Percentiles rank a stretch among this genome's conserved stretches.
Conservation (phyloP, 2,329 filamentous ascomycete genomes). For the Aspergillus quadrilineatus region DNA sequence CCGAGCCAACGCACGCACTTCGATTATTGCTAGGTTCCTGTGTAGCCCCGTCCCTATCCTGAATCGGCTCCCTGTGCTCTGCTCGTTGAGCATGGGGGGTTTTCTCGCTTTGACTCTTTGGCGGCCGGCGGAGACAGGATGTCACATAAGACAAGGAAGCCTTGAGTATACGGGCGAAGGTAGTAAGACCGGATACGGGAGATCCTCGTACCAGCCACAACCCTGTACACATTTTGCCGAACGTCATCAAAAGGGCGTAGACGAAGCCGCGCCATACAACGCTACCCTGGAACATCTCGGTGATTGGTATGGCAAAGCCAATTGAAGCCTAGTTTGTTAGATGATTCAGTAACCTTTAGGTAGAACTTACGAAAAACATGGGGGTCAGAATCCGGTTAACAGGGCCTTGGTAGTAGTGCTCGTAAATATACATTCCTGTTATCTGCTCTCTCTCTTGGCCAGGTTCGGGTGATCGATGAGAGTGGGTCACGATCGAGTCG, state of each 20-base stretch:
- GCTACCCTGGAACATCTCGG: slow-evolving; percentile 61
- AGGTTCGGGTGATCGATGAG: too few species aligned
- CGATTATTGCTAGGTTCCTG: too few species aligned
- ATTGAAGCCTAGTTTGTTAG: slow-evolving; percentile 52
- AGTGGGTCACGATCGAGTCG: neutral
- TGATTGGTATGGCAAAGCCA: slow-evolving; percentile 76
- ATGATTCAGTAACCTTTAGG: neutral
- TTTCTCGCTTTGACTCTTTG: neutral
- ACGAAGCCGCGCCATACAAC: slow-evolving; percentile 72
- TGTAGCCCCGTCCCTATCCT: too few species aligned
- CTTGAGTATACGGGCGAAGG: slow-evolving; percentile 6
- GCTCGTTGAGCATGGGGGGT: neutral
- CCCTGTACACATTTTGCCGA: slow-evolving; percentile 62
- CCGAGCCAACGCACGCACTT: too few species aligned
- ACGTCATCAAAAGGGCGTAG: slow-evolving; percentile 68
- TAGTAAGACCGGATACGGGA: slow-evolving; percentile 10
- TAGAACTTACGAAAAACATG: slow-evolving; percentile 65
- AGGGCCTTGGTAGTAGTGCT: slow-evolving; percentile 47
- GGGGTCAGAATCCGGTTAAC: slow-evolving; percentile 61
- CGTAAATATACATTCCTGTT: slow-evolving; percentile 40
- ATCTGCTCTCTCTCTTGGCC: neutral
- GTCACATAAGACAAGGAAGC: slow-evolving; percentile 3
- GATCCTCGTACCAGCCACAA: slow-evolving; percentile 54
- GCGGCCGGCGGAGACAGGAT: slow-evolving; percentile 8
- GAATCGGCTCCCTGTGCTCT: too few species aligned